Conservation (phyloP, 1,139 yeast species). For the Geotrichum reessii region DNA sequence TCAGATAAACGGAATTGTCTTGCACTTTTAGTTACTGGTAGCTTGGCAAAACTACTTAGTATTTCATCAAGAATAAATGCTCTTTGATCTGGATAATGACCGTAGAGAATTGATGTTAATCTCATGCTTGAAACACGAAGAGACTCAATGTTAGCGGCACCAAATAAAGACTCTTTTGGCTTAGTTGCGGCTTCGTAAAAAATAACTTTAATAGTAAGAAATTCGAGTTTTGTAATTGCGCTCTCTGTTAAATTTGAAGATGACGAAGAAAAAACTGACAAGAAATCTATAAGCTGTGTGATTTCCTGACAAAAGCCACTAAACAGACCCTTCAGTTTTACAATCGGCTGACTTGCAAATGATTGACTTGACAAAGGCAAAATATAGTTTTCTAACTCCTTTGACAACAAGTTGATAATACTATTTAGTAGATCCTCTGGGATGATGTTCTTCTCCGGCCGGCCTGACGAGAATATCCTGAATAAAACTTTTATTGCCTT, state of each 20-base stretch:
- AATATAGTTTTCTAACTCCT: constrained; percentile 38
- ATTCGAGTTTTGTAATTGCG: constrained; percentile 48
- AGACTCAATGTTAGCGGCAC: constrained; percentile 33
- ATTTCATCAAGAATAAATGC: constrained; percentile 56
- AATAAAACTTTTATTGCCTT: constrained; percentile 42
- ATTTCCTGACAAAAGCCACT: constrained; percentile 21
- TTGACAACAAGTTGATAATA: constrained; percentile 41
- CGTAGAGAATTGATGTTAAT: constrained; percentile 33
- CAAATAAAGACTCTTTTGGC: constrained; percentile 30
- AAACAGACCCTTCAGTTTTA: constrained; percentile 19
- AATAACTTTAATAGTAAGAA: constrained; percentile 40
- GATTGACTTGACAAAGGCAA: constrained; percentile 25
- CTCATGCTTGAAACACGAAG: constrained; percentile 38
- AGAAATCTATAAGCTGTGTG: constrained; percentile 22
- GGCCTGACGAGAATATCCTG: constrained; percentile 39
- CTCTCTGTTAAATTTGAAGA: constrained; percentile 41
- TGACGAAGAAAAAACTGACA: constrained; percentile 22
- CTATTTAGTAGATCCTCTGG: constrained; percentile 43
- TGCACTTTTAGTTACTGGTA: constrained; percentile 44
- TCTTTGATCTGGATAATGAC: constrained; percentile 43
- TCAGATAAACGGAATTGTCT: constrained; percentile 43
- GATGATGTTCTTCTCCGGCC: constrained; percentile 42
- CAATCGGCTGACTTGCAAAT: constrained; percentile 6
- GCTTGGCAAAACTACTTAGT: constrained; percentile 45
- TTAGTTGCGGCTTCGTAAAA: constrained; percentile 32